phyloP scores from a whole-genome alignment of 2,329 filamentous ascomycete species.

The Nigrospora sphaerica region DNA sequence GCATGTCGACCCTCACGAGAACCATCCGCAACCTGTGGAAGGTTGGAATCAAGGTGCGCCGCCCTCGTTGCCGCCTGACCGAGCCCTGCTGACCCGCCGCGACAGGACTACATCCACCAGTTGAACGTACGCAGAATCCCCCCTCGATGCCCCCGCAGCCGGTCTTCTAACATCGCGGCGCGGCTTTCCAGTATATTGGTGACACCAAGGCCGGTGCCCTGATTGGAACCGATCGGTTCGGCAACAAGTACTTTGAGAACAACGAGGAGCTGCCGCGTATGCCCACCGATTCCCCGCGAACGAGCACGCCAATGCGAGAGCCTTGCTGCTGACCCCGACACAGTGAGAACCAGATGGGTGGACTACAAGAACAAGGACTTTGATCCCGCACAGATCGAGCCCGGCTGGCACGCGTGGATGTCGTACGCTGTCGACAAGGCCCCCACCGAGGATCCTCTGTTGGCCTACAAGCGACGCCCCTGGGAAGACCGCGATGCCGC shows the following conservation, averaged over 20 bases:
- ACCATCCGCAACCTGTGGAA: conserved; percentile 82
- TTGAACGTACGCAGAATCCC: conserved; percentile 65
- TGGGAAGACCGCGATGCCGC: conserved; percentile 69
- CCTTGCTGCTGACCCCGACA: not conserved
- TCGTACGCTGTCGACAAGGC: conserved; percentile 87
- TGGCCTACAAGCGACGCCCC: conserved; percentile 57
- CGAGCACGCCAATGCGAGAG: not conserved
- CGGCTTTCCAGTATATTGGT: conserved; percentile 46
- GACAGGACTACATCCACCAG: conserved; percentile 83
- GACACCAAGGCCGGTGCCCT: conserved; percentile 92
- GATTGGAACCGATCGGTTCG: conserved; percentile 79
- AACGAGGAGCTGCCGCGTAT: conserved; percentile 83
- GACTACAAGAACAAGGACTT: conserved; percentile 88
- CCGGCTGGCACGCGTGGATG: conserved; percentile 98
- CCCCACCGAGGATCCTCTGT: conserved; percentile 66
- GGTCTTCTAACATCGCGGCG: conserved; percentile 10
- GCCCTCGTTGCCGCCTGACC: not conserved
- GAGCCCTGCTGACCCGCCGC: conserved; percentile 27
- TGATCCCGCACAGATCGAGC: conserved; percentile 82
- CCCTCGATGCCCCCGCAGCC: conserved; percentile 8
- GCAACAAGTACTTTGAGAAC: conserved; percentile 99
- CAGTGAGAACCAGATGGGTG: conserved; percentile 94
- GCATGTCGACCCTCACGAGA: conserved; percentile 87
- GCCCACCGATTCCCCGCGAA: conserved; percentile 18
- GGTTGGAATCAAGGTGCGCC: conserved; percentile 75